Base-by-base conservation (phyloP, 2,329 filamentous ascomycete genomes). In the Penicillium sp. region DNA sequence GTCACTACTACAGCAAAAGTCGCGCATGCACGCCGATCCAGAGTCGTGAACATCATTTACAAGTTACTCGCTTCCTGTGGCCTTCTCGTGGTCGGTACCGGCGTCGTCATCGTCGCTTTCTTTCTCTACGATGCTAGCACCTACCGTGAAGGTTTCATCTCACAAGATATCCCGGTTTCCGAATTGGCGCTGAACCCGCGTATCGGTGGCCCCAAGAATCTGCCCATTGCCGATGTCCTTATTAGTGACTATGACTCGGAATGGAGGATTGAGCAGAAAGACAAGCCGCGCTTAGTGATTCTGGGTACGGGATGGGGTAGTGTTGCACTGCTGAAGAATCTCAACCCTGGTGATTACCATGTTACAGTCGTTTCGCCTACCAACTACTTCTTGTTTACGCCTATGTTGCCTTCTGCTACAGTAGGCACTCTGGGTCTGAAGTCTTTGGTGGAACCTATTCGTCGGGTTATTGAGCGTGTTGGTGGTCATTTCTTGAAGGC, bases 321-420 rank as follows among this genome's bases (percentile, higher is more conserved):
- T 62, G 88, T 98, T 53, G 89, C 92, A 4, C 75, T 98, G 51
- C 74, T 98, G 59, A 98, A 98, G 74, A 86, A 89, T 54, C 73
- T 98, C 55, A 87, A 92, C 54, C 86, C 90, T 0, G 89, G 91
- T 10, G 89, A 96, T 61, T 98, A 96, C 67, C 91, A 98, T 70
- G 86, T 98, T 59, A 97, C 92, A 4, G 87, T 98, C 33, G 86
- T 98, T 38, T 95, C 90, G 10, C 92, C 93, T 0, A 87, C 87
- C 31, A 97, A 97, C 64, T 95, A 97, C 74, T 98, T 98, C 73
- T 75, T 98, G 28, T 98, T 98, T 71, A 98, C 93, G 1, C 93
- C 93, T 0, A 97, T 98, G 91, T 78, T 98, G 38, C 93, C 93
- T 1, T 95, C 90, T 29, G 95, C 93, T 6, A 98, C 95, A 0